Evolutionary conservation across 331 rosid species (phyloP).

Genomic region (Rosa hybrid): DNA sequence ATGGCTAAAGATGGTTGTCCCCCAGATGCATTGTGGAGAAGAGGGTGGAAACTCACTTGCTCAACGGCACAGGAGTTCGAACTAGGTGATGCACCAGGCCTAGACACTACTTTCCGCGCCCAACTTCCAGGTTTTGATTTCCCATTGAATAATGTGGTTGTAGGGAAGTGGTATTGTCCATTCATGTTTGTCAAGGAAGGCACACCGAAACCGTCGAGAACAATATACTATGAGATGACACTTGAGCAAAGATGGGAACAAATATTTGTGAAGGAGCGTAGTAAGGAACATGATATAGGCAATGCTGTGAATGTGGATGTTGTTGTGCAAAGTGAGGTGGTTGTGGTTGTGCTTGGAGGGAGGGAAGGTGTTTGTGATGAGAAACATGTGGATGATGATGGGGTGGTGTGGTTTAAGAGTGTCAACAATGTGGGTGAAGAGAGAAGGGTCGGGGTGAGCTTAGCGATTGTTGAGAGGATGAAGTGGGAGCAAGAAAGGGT

Average conservation of each 20-base stretch:
- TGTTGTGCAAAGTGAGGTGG: slow-evolving; percentile 50
- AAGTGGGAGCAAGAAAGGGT: slow-evolving; percentile 39
- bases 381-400: slow-evolving; percentile 7
- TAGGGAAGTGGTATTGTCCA: slow-evolving; percentile 89
- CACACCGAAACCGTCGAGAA: slow-evolving; percentile 35
- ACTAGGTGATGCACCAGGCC: slow-evolving; percentile 52
- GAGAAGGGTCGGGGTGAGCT: slow-evolving; percentile 26
- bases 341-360: slow-evolving; percentile 39
- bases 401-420: slow-evolving; percentile 28
- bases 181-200: slow-evolving; percentile 70
- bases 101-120: slow-evolving; percentile 44
- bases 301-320: slow-evolving; percentile 50
- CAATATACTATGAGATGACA: slow-evolving; percentile 71
- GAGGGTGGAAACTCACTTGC: slow-evolving; percentile 52
- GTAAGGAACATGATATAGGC: background rate
- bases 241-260: slow-evolving; percentile 78
- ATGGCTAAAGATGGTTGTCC: slow-evolving; percentile 46
- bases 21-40: slow-evolving; percentile 54
- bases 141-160: slow-evolving; percentile 42
- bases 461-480: slow-evolving; percentile 37
- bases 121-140: slow-evolving; percentile 48
- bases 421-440: slow-evolving; percentile 16
- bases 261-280: slow-evolving; percentile 37
- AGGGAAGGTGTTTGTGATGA: slow-evolving; percentile 40
- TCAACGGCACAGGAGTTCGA: slow-evolving; percentile 33